These are phyloP conservation scores for Pyrenopolyporus hunteri DNA, from an alignment of 495 filamentous ascomycete genomes.

Conservation along the genomic window DNA sequence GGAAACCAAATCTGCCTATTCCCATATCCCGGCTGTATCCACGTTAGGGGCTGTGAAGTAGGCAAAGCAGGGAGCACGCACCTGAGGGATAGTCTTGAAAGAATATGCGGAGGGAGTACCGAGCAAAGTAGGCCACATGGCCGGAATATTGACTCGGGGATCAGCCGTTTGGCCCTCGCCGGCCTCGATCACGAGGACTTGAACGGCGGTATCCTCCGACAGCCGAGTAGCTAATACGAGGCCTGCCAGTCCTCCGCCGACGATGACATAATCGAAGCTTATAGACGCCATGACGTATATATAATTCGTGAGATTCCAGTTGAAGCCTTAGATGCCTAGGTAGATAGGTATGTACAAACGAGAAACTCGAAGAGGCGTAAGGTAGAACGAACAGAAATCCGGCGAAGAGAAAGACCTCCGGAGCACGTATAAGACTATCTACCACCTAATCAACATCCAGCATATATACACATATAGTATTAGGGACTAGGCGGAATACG, in stretches of 20 bases:
- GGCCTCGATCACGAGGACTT: constrained; percentile 57
- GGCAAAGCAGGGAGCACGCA: not conserved
- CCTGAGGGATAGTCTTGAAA: constrained; percentile 14
- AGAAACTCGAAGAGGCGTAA: no score
- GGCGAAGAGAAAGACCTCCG: no score
- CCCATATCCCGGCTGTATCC: not conserved
- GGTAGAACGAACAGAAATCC: no score
- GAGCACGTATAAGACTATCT: no score
- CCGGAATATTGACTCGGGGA: constrained; percentile 3
- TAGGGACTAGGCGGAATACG: no score
- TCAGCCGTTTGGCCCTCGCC: constrained; percentile 36
- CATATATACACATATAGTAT: no score
- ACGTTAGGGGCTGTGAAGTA: not conserved
- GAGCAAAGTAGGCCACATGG: constrained; percentile 11
- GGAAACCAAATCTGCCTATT: constrained; percentile 8
- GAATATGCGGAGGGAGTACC: not conserved
- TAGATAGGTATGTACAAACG: no score
- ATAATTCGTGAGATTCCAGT: not conserved
- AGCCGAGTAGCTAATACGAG: constrained; percentile 57
- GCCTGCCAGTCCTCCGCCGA: constrained; percentile 57
- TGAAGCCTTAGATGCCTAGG: no score
- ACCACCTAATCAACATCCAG: no score
- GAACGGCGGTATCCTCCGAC: constrained; percentile 49
- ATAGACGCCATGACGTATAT: not conserved
- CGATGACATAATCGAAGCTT: constrained; percentile 52